phyloP scores from a whole-genome alignment of 2,329 filamentous ascomycete genomes.

The Venturia nashicola region DNA sequence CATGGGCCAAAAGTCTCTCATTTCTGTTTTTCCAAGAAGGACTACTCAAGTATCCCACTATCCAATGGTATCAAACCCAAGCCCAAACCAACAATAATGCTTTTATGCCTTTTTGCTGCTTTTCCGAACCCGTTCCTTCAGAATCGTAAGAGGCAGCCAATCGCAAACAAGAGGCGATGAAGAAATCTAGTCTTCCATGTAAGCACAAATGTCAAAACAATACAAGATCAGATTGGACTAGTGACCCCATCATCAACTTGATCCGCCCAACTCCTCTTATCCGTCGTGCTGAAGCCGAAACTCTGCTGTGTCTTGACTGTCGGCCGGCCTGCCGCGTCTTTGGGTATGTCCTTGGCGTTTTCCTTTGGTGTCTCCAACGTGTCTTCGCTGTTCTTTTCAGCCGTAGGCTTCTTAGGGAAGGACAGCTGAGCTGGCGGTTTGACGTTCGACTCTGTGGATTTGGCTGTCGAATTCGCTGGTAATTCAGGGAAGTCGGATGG shows the following conservation, averaged over 20 bases:
- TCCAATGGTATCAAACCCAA: neutral
- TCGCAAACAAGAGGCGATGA: neutral
- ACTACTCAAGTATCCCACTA: neutral
- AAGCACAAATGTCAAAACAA: neutral
- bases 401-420: conserved; percentile 2
- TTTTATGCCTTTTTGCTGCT: neutral
- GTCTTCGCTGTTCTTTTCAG: neutral
- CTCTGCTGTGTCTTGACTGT: conserved; percentile 17
- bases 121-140: neutral
- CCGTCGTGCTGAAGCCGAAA: conserved; percentile 14
- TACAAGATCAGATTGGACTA: neutral
- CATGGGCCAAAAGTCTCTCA: too few relatives aligned
- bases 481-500: conserved; percentile 35
- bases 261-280: conserved; percentile 32
- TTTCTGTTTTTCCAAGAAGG: neutral
- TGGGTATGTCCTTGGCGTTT: conserved; percentile 12
- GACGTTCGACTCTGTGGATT: conserved; percentile 6
- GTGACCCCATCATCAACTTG: conserved; percentile 23
- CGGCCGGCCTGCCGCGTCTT: conserved; percentile 13
- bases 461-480: conserved; percentile 16
- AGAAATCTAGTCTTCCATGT: neutral
- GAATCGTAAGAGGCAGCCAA: neutral
- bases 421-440: conserved; percentile 10
- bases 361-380: neutral
- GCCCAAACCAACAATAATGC: neutral